Base-by-base conservation (phyloP, 306 rosid species). In the Calophaca sinica region DNA sequence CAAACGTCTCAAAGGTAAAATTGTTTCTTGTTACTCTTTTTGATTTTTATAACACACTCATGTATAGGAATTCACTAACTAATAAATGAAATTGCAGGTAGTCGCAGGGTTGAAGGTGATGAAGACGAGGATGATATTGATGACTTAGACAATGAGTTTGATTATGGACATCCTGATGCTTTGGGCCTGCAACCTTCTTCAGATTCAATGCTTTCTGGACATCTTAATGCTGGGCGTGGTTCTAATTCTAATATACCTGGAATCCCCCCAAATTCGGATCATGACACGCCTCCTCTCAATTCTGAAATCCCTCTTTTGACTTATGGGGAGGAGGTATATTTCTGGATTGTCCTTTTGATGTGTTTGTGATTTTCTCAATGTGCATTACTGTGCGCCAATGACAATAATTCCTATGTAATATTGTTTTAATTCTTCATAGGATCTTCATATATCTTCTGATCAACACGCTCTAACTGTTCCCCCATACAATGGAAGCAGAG, bases 21-120 rank as follows among this genome's bases (percentile, higher is more conserved):
- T 11, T 7, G 3, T 69, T 32, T 72, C 36, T 71, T n/a, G 59
- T 35, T 68, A 12, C 62, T 52, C 9, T 46, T 62, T 46, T 45
- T 62, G 29, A 67, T 4, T 62, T 31, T 70, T 61, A 9, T 45
- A 58, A 78, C 36, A 49, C 71, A 20, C 33, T 3, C 72, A 64
- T 6, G 6, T 62, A 11, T 44, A 14, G 33, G 65, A 36, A 9
- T 26, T 54, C 15, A 74, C 54, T 63, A 46, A 76, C 53, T 51
- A 46, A 50, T 49, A 70, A 66, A 15, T 46, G 42, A 83, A 72
- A 46, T 59, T 80, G 54, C 89, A 91, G 96, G 96, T n/a, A 78
- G 84, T 84, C 93, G 87, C 48, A 80, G 96, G 70, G 96, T 91
- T 76, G 90, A 91, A 77, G 93, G 91, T 12, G 96, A 91, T 3